A percentile compares a stretch with the other conserved stretches of the same genome.
phyloP scores from a whole-genome alignment of 768 basidiomycete species.

The Epithele typhae region DNA sequence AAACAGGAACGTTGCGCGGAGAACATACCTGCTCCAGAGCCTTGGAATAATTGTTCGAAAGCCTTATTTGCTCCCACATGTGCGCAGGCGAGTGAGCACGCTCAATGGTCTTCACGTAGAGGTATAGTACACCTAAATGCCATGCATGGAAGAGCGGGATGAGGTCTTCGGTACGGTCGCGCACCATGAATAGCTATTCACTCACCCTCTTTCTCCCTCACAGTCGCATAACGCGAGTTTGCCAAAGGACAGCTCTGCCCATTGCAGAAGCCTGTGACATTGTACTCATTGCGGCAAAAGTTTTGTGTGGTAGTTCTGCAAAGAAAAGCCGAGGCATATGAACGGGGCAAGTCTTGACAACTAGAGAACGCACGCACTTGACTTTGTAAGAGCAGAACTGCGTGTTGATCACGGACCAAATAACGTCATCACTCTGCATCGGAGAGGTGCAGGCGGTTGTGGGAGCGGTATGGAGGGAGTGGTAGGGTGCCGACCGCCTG shows the following conservation, averaged over 20 bases:
- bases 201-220: constrained; percentile 91
- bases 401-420: constrained; percentile 92
- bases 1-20: neutral
- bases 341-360: constrained; percentile 12
- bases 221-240: constrained; percentile 97
- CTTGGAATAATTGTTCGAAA: constrained; percentile 92
- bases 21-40: constrained; percentile 84
- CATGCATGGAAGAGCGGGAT: neutral
- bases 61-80: constrained; percentile 96
- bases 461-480: neutral
- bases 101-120: constrained; percentile 97
- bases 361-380: constrained; percentile 73
- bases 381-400: constrained; percentile 99
- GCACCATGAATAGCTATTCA: neutral
- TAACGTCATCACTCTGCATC: constrained; percentile 97
- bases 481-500: constrained; percentile 1
- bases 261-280: constrained; percentile 93
- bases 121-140: constrained; percentile 74
- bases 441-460: too few species aligned
- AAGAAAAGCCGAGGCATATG: neutral
- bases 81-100: constrained; percentile 92
- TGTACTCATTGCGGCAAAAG: constrained; percentile 98
- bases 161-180: neutral
- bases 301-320: constrained; percentile 89
- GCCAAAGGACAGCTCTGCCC: constrained; percentile 97